phyloP scores from a whole-genome alignment of 768 basidiomycete genomes.

The Russula olivacea region DNA sequence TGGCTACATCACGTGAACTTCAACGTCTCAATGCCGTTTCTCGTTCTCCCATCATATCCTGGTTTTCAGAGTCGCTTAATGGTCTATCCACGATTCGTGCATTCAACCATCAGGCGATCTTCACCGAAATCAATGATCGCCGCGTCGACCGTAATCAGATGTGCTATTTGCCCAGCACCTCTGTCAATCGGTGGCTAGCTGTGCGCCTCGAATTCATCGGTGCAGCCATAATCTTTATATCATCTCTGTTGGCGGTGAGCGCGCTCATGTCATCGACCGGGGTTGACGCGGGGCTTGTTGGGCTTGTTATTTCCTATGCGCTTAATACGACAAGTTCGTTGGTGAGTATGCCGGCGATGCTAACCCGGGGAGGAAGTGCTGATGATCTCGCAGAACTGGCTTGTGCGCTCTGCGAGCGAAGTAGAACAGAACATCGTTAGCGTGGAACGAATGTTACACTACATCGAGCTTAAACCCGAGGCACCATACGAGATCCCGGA shows the following conservation, averaged over 20 bases:
- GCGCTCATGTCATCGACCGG: constrained; percentile 70
- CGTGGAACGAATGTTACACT: constrained; percentile 82
- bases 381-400: constrained; percentile 55
- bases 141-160: constrained; percentile 85
- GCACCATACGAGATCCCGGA: constrained; percentile 66
- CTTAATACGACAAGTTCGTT: constrained; percentile 77
- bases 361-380: background rate
- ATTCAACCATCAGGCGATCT: constrained; percentile 63
- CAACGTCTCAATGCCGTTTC: constrained; percentile 87
- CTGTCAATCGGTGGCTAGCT: constrained; percentile 80
- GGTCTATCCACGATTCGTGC: constrained; percentile 83
- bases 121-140: constrained; percentile 60
- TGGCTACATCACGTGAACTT: constrained; percentile 79
- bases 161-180: constrained; percentile 53
- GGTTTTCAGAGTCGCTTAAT: constrained; percentile 72
- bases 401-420: constrained; percentile 77
- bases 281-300: constrained; percentile 84
- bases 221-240: constrained; percentile 67
- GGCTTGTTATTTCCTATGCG: constrained; percentile 80
- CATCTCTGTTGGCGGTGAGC: constrained; percentile 58
- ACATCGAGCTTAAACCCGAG: constrained; percentile 67
- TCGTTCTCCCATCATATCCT: constrained; percentile 85
- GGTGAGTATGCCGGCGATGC: constrained; percentile 38
- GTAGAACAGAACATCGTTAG: constrained; percentile 90
- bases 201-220: constrained; percentile 83